phyloP scores from a whole-genome alignment of 805 yeast species.

The Yamadazyma olivae region DNA sequence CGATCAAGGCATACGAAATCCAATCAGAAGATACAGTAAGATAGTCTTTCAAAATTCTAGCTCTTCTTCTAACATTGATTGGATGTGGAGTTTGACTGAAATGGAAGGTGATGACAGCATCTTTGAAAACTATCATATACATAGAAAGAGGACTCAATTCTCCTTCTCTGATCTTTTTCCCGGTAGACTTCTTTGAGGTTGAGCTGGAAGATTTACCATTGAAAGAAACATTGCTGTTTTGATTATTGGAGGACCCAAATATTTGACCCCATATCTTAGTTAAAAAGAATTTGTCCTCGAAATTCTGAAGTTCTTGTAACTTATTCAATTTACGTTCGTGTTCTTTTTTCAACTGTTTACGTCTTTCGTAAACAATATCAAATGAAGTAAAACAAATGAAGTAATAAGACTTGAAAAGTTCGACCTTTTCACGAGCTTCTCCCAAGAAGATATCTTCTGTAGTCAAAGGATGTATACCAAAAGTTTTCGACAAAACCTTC shows the following conservation, averaged over 20 bases:
- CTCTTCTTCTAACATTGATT: conserved; percentile 90
- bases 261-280: conserved; percentile 10
- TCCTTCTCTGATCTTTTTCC: conserved; percentile 38
- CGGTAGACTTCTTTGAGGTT: conserved; percentile 20
- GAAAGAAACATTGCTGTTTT: not conserved
- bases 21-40: conserved; percentile 90
- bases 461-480: conserved; percentile 94
- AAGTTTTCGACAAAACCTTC: conserved; percentile 85
- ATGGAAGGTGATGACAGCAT: conserved; percentile 91
- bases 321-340: conserved; percentile 38
- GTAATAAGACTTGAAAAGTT: conserved; percentile 85
- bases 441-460: conserved; percentile 93
- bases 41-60: conserved; percentile 82
- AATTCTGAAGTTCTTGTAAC: conserved; percentile 34
- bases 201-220: conserved; percentile 12
- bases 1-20: conserved; percentile 95
- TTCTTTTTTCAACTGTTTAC: conserved; percentile 49
- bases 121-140: conserved; percentile 86
- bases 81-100: conserved; percentile 96
- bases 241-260: not conserved
- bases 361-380: conserved; percentile 68
- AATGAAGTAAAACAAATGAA: conserved; percentile 75
- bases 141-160: conserved; percentile 88
- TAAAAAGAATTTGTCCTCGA: conserved; percentile 12
- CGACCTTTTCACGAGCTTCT: conserved; percentile 94